Percentiles rank a stretch among this genome's conserved stretches.
Conservation (phyloP, 2,329 filamentous ascomycete genomes). For the Coleophoma eucalyptorum region DNA sequence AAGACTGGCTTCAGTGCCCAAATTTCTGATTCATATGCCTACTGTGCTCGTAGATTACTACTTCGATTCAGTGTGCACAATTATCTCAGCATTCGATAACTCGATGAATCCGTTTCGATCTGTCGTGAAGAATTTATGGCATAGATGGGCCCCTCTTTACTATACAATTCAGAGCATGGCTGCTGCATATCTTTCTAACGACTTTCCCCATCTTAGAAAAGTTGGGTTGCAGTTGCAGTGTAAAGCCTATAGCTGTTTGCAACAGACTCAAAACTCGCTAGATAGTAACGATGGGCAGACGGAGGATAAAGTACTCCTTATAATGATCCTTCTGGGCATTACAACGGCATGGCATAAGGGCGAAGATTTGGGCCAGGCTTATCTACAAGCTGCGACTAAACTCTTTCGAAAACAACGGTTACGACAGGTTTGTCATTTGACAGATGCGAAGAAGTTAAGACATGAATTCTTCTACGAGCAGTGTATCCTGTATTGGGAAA, state of each 20-base stretch:
- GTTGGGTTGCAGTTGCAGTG: conserved; percentile 46
- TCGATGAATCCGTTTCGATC: conserved; percentile 57
- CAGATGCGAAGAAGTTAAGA: conserved; percentile 9
- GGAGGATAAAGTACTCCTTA: conserved; percentile 52
- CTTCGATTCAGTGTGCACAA: conserved; percentile 56
- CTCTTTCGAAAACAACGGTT: conserved; percentile 17
- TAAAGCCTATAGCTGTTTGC: conserved; percentile 21
- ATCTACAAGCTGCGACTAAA: conserved; percentile 22
- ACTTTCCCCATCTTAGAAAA: conserved; percentile 48
- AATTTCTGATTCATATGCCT: conserved; percentile 34
- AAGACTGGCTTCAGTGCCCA: not conserved
- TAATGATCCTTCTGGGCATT: conserved; percentile 53
- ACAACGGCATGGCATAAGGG: conserved; percentile 58
- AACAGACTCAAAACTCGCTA: conserved; percentile 45
- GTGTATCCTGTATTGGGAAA: conserved; percentile 26
- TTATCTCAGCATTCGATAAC: conserved; percentile 64
- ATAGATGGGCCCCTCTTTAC: conserved; percentile 55
- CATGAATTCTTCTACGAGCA: conserved; percentile 25
- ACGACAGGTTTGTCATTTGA: conserved; percentile 6
- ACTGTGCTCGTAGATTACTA: conserved; percentile 59
- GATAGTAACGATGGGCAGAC: conserved; percentile 41
- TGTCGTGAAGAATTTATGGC: conserved; percentile 52
- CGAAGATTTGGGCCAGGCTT: conserved; percentile 41
- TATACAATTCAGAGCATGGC: conserved; percentile 63
- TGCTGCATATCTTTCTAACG: conserved; percentile 54